Evolutionary conservation across 208 protist genomes (phyloP).

Genomic region (Trypanosomatidae sp.): DNA sequence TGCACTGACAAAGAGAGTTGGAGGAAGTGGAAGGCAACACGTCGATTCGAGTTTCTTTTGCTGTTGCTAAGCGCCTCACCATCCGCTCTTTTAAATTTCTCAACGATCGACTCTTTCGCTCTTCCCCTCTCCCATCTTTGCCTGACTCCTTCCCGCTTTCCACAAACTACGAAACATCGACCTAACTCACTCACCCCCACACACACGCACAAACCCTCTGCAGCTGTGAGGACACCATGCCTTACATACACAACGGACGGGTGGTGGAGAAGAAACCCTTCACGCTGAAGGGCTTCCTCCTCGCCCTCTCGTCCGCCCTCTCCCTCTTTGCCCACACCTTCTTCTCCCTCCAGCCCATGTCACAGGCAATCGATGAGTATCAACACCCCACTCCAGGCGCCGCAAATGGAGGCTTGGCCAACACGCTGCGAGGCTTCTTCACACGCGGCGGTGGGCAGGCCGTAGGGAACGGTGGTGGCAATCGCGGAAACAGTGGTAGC

Average conservation of each 20-base stretch:
- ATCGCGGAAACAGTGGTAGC: too few relatives aligned
- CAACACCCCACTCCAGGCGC: constrained; percentile 12
- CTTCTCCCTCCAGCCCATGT: constrained; percentile 48
- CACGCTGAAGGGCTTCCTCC: constrained; percentile 48
- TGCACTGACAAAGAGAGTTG: too few relatives aligned
- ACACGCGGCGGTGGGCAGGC: constrained; percentile 18
- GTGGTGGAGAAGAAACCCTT: constrained; percentile 79
- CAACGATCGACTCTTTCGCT: too few relatives aligned
- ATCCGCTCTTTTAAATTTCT: too few relatives aligned
- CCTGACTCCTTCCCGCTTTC: too few relatives aligned
- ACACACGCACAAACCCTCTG: not conserved
- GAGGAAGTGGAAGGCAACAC: too few relatives aligned
- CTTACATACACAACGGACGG: constrained; percentile 71
- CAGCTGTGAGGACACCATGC: constrained; percentile 36
- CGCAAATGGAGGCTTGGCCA: not conserved
- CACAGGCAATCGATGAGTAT: constrained; percentile 43
- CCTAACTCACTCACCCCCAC: not conserved
- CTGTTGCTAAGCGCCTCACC: too few relatives aligned
- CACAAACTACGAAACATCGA: too few relatives aligned
- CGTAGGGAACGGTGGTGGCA: not conserved
- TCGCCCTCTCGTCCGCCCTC: constrained; percentile 36
- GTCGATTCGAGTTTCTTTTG: too few relatives aligned
- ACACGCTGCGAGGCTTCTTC: constrained; percentile 7
- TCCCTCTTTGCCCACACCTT: constrained; percentile 70
- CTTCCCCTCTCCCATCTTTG: too few relatives aligned